Evolutionary conservation across 495 filamentous ascomycete species (phyloP), one percentile per base, ranked within the genome.

Genomic region (Cairneyella variabilis): DNA sequence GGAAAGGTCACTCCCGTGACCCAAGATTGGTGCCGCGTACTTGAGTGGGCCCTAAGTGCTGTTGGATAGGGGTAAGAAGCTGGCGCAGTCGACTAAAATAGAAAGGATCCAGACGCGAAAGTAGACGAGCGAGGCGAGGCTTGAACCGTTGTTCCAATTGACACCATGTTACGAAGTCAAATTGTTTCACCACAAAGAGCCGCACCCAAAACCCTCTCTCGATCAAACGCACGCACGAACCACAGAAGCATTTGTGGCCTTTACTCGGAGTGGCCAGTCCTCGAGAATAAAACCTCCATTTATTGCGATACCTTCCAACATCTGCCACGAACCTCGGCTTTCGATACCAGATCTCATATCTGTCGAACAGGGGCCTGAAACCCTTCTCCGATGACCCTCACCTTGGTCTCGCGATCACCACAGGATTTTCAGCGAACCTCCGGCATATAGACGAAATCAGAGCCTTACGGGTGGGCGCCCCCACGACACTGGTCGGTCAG

Each of bases 301-400:
- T 17, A 45, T 11, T 25, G 42, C 10, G 8, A n/a, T 45, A 22
- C 25, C 22, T 28, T 12, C 25, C 38, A 41, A 23, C 21, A 8
- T 16, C 45, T 16, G 11, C 22, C 11, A 22, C 8, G 10, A 43
- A 41, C 52, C 57, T 60, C 47, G 52, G 57, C 53, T 53, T 34
- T 51, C 47, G 51, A 54, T 39, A 43, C 12, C 28, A 48, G 34
- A 55, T 56, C 57, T 26, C 7, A 20, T 9, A 8, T n/a, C 14
- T 11, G n/a, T 26, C 14, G 25, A 27, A 20, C 55, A 57, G 57
- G 57, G 57, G 51, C 22, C 45, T 53, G 48, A 57, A 60, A 53
- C 56, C 27, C 23, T 42, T 46, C 30, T 21, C 20, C 38, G 23
- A 56, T 17, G 22, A 46, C 16, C 20, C 37, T 45, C 23, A 17